These are phyloP conservation scores for Penicillium hesseltinei DNA, from an alignment of 2,329 filamentous ascomycete species.

Conservation along the genomic window DNA sequence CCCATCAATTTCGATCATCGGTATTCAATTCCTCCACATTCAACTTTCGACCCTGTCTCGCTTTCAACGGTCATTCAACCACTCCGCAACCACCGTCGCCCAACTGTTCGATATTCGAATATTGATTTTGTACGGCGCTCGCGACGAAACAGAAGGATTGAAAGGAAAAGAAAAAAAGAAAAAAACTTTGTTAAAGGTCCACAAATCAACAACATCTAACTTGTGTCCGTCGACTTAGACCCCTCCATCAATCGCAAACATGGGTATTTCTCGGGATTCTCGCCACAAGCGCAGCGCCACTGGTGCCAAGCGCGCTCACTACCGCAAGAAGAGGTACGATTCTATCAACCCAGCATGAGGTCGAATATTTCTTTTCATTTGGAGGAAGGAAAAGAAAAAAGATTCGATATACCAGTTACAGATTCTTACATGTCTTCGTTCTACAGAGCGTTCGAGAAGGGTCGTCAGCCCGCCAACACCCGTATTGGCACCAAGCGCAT, in stretches of 20 bases:
- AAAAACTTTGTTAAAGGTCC: slow-evolving; percentile 1
- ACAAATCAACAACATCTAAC: slow-evolving; percentile 15
- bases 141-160: slow-evolving; percentile 23
- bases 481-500: slow-evolving; percentile 97
- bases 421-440: slow-evolving; percentile 59
- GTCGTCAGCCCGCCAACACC: slow-evolving; percentile 98
- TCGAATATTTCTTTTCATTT: slow-evolving; percentile 45
- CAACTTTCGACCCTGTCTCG: slow-evolving; percentile 6
- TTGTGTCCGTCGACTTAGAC: slow-evolving; percentile 31
- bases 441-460: slow-evolving; percentile 99
- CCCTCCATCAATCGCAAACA: slow-evolving; percentile 71
- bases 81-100: slow-evolving; percentile 6
- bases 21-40: slow-evolving; percentile 9
- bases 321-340: slow-evolving; percentile 64
- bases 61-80: neutral
- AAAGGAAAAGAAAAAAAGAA: slow-evolving; percentile 2
- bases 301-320: slow-evolving; percentile 95
- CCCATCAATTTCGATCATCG: slow-evolving; percentile 18
- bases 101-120: slow-evolving; percentile 1
- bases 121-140: slow-evolving; percentile 10
- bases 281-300: slow-evolving; percentile 99
- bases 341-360: slow-evolving; percentile 40
- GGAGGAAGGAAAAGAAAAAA: neutral
- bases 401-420: slow-evolving; percentile 2
- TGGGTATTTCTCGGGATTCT: slow-evolving; percentile 99